phyloP scores from a whole-genome alignment of 208 protist genomes.

The Wallacemonas rigidus region DNA sequence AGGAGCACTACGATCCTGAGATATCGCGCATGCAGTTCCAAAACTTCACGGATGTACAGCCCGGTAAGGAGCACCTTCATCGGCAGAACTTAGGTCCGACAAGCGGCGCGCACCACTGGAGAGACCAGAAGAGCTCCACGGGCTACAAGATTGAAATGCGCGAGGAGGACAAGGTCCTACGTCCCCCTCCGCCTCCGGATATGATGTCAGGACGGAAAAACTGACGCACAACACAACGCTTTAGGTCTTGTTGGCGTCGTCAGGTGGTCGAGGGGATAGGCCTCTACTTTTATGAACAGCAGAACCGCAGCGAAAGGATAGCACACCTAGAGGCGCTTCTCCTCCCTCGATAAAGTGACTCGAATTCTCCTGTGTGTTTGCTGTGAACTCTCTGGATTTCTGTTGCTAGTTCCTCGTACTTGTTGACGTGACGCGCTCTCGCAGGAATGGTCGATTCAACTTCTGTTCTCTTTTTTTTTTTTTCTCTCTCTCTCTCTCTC shows the following conservation, averaged over 20 bases:
- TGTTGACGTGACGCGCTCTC: too few relatives aligned
- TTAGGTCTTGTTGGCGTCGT: not conserved
- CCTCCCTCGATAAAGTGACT: too few relatives aligned
- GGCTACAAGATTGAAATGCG: slow-evolving; percentile 73
- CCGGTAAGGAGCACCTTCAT: slow-evolving; percentile 71
- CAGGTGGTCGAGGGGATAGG: too few relatives aligned
- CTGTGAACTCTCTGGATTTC: too few relatives aligned
- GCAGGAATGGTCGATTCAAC: not conserved
- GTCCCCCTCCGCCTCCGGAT: slow-evolving; percentile 75
- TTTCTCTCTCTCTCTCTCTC: slow-evolving; percentile 1
- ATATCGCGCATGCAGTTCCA: slow-evolving; percentile 83
- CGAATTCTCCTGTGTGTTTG: too few relatives aligned
- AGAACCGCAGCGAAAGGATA: too few relatives aligned
- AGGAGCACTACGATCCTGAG: slow-evolving; percentile 91
- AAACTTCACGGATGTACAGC: slow-evolving; percentile 84
- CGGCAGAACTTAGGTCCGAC: slow-evolving; percentile 69
- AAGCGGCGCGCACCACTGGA: slow-evolving; percentile 72
- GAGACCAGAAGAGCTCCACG: slow-evolving; percentile 51
- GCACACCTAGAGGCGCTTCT: too few relatives aligned
- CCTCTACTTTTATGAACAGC: too few relatives aligned
- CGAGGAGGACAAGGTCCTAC: slow-evolving; percentile 80
- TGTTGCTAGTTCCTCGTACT: too few relatives aligned
- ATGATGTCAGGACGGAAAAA: slow-evolving; percentile 28
- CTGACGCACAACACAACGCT: not conserved
- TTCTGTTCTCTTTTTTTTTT: slow-evolving; percentile 14